These are phyloP conservation scores for Mrakia frigida DNA, from an alignment of 768 basidiomycete genomes.

Conservation along the genomic window DNA sequence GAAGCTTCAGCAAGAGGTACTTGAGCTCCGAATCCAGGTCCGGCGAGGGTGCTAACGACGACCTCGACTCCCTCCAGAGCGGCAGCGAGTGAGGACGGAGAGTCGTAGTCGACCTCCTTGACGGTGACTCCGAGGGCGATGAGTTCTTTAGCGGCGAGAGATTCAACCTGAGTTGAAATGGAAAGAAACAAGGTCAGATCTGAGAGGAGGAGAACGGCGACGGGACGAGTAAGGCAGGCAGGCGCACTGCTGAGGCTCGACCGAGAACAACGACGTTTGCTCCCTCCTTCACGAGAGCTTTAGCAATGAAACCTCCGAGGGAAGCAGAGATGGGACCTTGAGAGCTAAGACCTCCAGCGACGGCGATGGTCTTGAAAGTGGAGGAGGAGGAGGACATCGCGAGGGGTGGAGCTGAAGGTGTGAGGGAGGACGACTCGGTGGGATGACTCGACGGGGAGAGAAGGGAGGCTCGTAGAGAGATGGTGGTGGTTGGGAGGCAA, in stretches of 20 bases:
- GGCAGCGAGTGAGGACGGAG: neutral
- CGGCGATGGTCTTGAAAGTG: no score
- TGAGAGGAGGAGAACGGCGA: neutral
- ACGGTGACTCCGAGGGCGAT: slow-evolving; percentile 17
- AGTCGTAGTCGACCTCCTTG: slow-evolving; percentile 7
- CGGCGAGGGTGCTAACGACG: neutral
- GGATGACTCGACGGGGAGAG: no score
- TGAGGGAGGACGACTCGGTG: no score
- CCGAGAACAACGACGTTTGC: slow-evolving; percentile 22
- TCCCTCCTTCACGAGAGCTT: slow-evolving; percentile 16
- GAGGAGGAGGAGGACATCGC: no score
- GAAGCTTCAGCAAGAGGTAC: neutral
- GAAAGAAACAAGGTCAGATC: neutral
- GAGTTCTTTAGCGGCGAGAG: slow-evolving; percentile 21
- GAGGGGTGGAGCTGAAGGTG: no score
- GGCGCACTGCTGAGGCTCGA: slow-evolving; percentile 20
- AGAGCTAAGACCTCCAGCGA: no score
- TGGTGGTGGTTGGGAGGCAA: no score
- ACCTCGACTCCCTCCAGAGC: slow-evolving; percentile 1
- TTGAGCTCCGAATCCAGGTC: neutral
- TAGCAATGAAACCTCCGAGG: slow-evolving; percentile 26
- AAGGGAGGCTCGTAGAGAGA: no score
- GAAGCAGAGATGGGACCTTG: no score
- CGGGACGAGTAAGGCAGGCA: neutral
- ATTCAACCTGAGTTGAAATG: neutral